Evolutionary conservation across 768 basidiomycete species (phyloP).

Genomic region (Hypholoma fasciculare): DNA sequence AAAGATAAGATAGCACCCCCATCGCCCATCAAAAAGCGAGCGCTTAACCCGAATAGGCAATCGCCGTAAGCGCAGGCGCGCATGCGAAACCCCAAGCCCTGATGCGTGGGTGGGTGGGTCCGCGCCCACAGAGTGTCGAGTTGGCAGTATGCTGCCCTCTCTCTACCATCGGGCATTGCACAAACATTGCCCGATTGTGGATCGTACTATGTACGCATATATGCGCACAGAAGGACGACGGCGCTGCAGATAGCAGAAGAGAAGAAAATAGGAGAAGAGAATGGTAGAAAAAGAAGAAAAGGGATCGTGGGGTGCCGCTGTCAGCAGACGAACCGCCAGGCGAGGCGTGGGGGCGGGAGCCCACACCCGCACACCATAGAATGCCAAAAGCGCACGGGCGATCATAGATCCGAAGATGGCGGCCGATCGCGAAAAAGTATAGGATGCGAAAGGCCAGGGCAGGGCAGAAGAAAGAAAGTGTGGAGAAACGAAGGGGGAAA

Average conservation of each 20-base stretch:
- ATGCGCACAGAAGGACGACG: too few species aligned
- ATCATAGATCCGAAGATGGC: too few species aligned
- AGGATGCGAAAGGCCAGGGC: not conserved
- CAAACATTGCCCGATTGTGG: too few species aligned
- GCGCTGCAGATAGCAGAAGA: too few species aligned
- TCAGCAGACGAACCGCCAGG: not conserved
- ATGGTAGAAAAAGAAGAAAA: not conserved
- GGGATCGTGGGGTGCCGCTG: not conserved
- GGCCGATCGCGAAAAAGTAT: too few species aligned
- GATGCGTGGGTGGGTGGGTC: too few species aligned
- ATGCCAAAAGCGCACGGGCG: too few species aligned
- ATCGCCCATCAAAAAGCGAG: not conserved
- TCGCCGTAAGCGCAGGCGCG: not conserved
- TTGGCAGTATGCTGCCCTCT: too few species aligned
- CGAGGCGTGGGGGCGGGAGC: not conserved
- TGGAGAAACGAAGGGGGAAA: not conserved
- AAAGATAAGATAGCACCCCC: not conserved
- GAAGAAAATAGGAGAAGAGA: not conserved
- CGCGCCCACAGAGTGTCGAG: not conserved
- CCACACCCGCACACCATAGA: too few species aligned
- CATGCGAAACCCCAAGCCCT: too few species aligned
- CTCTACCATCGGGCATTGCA: too few species aligned
- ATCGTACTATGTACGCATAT: too few species aligned
- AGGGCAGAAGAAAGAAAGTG: constrained; percentile 6
- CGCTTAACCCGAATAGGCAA: constrained; percentile 5